Percentiles rank a stretch among this genome's conserved stretches.
These are phyloP conservation scores for Pleurotus citrinopileatus DNA, from an alignment of 768 basidiomycete genomes.

Conservation along the genomic window DNA sequence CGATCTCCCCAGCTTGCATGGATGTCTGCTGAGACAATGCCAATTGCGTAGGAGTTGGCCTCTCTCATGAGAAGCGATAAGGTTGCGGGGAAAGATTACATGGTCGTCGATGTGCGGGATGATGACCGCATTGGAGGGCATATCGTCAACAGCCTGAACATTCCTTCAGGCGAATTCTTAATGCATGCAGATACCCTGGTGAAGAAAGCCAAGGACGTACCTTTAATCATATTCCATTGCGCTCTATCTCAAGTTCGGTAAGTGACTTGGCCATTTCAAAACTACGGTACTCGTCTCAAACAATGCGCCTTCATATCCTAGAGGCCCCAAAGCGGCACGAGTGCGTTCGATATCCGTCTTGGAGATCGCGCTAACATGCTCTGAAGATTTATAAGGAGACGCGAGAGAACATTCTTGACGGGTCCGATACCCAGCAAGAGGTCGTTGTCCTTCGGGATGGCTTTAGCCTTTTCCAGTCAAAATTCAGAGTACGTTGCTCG, in stretches of 20 bases:
- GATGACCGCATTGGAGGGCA: conserved; percentile 79
- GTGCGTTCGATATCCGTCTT: conserved; percentile 35
- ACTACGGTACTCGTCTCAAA: background rate
- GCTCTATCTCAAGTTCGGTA: conserved; percentile 74
- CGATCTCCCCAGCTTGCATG: background rate
- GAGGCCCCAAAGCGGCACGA: conserved; percentile 76
- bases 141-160: conserved; percentile 61
- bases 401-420: conserved; percentile 44
- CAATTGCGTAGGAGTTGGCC: conserved; percentile 56
- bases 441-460: conserved; percentile 70
- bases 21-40: background rate
- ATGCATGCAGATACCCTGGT: conserved; percentile 57
- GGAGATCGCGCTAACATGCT: conserved; percentile 12
- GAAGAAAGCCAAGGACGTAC: conserved; percentile 55
- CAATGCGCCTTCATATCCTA: conserved; percentile 23
- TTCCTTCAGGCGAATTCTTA: conserved; percentile 61
- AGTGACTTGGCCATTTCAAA: conserved; percentile 17
- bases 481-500: conserved; percentile 53
- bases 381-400: conserved; percentile 66
- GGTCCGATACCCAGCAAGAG: conserved; percentile 43
- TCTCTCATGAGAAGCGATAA: conserved; percentile 65
- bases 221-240: conserved; percentile 76
- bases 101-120: conserved; percentile 85
- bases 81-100: conserved; percentile 59
- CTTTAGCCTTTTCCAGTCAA: conserved; percentile 66